Evolutionary conservation across 805 yeast species (phyloP).

Genomic region (Scheffersomyces coipomensis): DNA sequence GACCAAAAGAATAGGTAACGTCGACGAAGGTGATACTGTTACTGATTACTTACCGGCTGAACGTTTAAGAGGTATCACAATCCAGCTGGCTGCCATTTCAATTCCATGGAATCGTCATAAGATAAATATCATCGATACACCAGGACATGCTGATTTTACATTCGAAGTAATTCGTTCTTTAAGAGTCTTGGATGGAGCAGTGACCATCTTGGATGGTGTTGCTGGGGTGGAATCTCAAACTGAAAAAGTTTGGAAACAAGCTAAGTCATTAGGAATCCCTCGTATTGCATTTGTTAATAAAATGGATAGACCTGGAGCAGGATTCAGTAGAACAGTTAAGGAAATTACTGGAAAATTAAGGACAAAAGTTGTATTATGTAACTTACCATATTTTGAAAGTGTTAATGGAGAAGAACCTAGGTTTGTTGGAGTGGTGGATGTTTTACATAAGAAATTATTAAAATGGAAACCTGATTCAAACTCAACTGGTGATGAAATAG

Average conservation of each 20-base stretch:
- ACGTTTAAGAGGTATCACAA: conserved; percentile 90
- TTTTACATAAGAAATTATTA: conserved; percentile 60
- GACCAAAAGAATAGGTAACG: conserved; percentile 81
- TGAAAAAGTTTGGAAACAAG: conserved; percentile 94
- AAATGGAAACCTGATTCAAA: conserved; percentile 43
- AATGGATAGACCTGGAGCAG: conserved; percentile 97
- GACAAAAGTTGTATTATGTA: conserved; percentile 72
- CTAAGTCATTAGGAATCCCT: conserved; percentile 66
- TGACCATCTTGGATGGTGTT: conserved; percentile 88
- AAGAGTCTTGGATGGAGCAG: conserved; percentile 91
- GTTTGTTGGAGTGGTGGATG: conserved; percentile 76
- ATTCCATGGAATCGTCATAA: conserved; percentile 78
- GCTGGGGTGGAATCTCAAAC: conserved; percentile 99
- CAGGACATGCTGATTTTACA: conserved; percentile 97
- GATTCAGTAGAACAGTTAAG: conserved; percentile 83
- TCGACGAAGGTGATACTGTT: conserved; percentile 95
- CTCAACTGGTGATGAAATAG: conserved; percentile 51
- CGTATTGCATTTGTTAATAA: conserved; percentile 81
- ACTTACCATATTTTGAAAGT: conserved; percentile 65
- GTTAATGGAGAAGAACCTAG: conserved; percentile 28
- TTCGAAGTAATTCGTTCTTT: conserved; percentile 90
- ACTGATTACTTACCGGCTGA: conserved; percentile 92
- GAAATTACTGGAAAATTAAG: conserved; percentile 76
- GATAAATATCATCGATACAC: conserved; percentile 91
- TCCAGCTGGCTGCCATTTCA: conserved; percentile 93